Conservation (phyloP, 345 rosid species). For the Aurinia saxatilis region DNA sequence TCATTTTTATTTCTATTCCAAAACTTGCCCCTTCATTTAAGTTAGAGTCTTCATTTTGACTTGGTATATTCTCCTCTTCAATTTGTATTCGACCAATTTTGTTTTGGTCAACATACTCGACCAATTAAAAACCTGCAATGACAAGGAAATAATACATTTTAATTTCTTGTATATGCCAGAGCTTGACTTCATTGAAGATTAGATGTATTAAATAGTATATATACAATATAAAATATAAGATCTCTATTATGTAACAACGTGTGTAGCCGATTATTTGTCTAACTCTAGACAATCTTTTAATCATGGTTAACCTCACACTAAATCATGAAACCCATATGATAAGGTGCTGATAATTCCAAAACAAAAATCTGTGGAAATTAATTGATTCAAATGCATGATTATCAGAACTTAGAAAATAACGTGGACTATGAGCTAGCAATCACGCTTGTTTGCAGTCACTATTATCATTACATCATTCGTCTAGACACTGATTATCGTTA, state of each 20-base stretch:
- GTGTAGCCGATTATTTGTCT: constrained; percentile 27
- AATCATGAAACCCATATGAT: constrained; percentile 16
- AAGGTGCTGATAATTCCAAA: not conserved
- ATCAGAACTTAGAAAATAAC: not conserved
- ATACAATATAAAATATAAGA: not conserved
- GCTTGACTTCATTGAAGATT: constrained; percentile 17
- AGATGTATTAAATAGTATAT: not conserved
- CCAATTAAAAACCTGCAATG: constrained; percentile 10
- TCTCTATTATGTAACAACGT: constrained; percentile 31
- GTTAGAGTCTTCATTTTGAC: constrained; percentile 24
- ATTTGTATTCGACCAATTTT: not conserved
- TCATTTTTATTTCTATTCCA: not conserved
- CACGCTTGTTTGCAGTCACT: not conserved
- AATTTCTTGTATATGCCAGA: not conserved
- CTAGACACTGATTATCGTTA: no score
- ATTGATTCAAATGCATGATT: not conserved
- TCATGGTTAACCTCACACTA: constrained; percentile 11
- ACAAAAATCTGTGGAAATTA: constrained; percentile 5
- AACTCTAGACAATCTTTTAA: constrained; percentile 1
- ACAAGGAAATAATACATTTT: not conserved
- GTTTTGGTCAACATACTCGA: no score
- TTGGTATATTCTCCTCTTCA: constrained; percentile 6
- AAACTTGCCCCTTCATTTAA: constrained; percentile 14
- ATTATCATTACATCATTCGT: not conserved
- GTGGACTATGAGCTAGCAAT: constrained; percentile 25